Percentiles rank a stretch among this genome's conserved stretches.
Conservation (phyloP, 345 rosid species). For the Sonneratia alba region DNA sequence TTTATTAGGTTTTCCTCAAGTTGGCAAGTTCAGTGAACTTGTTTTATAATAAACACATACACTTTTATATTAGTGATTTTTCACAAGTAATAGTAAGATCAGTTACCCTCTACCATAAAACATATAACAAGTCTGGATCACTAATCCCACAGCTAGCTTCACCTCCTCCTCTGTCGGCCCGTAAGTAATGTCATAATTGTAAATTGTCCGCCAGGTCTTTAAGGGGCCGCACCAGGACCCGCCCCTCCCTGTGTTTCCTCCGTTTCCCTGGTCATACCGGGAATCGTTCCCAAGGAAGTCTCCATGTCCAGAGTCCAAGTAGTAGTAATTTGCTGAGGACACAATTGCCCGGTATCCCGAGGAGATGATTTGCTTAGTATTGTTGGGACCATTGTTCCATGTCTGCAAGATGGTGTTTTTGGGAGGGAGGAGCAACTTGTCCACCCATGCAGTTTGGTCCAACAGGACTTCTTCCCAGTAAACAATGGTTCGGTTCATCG, state of each 20-base stretch:
- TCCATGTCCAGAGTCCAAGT: conserved; percentile 82
- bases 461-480: conserved; percentile 80
- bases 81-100: too few relatives aligned
- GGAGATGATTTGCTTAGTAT: conserved; percentile 50
- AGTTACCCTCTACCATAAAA: too few relatives aligned
- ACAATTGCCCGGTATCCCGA: conserved; percentile 69
- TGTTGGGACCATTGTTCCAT: conserved; percentile 64
- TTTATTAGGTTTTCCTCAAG: too few relatives aligned
- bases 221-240: conserved; percentile 87
- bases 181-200: conserved; percentile 64
- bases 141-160: too few relatives aligned
- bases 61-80: too few relatives aligned
- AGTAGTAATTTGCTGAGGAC: conserved; percentile 74
- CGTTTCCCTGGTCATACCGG: conserved; percentile 36
- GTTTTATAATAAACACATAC: too few relatives aligned
- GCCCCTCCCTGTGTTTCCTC: conserved; percentile 16
- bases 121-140: too few relatives aligned
- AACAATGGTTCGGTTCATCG: conserved; percentile 57
- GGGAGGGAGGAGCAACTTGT: conserved; percentile 39
- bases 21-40: too few relatives aligned
- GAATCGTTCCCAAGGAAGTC: conserved; percentile 66
- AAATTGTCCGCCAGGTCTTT: conserved; percentile 82
- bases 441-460: conserved; percentile 41
- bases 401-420: conserved; percentile 67
- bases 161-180: conserved; percentile 59